These are phyloP conservation scores for Dactylonectria estremocensis DNA, from an alignment of 2,329 filamentous ascomycete species.

Conservation along the genomic window DNA sequence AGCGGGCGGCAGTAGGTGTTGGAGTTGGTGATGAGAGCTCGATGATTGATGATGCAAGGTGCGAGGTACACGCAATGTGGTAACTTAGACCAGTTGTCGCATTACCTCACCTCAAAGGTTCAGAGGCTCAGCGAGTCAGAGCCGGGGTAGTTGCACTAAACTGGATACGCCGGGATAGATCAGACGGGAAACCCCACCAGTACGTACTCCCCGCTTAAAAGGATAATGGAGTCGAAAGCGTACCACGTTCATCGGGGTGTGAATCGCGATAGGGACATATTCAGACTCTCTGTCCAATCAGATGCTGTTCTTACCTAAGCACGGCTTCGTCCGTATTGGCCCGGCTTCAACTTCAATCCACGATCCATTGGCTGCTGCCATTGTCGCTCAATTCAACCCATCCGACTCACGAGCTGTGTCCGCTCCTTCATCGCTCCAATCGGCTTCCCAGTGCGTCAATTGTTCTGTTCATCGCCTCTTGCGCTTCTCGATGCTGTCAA, in stretches of 20 bases:
- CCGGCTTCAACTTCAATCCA: slow-evolving; percentile 40
- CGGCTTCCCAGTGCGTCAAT: slow-evolving; percentile 42
- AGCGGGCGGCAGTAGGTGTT: background rate
- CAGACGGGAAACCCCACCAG: slow-evolving; percentile 18
- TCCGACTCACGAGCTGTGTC: slow-evolving; percentile 20
- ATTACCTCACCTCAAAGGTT: background rate
- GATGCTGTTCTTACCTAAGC: slow-evolving; percentile 42
- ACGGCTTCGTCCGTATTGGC: slow-evolving; percentile 37
- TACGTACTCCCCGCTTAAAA: slow-evolving; percentile 18
- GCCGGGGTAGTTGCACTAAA: background rate
- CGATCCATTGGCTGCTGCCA: slow-evolving; percentile 31
- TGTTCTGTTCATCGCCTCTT: background rate
- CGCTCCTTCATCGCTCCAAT: slow-evolving; percentile 40
- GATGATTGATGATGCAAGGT: slow-evolving; percentile 6
- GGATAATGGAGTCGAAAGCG: background rate
- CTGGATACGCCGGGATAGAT: background rate
- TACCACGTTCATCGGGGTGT: too few species aligned
- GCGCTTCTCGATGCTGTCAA: too few species aligned
- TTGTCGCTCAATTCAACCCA: slow-evolving; percentile 6
- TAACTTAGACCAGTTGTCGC: slow-evolving; percentile 17
- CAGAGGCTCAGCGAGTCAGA: background rate
- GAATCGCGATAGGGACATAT: background rate
- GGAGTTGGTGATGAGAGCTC: background rate
- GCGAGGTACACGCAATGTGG: slow-evolving; percentile 25
- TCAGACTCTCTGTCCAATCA: slow-evolving; percentile 36